Evolutionary conservation across 2,329 filamentous ascomycete species (phyloP).

Genomic region (Phoma sp.): DNA sequence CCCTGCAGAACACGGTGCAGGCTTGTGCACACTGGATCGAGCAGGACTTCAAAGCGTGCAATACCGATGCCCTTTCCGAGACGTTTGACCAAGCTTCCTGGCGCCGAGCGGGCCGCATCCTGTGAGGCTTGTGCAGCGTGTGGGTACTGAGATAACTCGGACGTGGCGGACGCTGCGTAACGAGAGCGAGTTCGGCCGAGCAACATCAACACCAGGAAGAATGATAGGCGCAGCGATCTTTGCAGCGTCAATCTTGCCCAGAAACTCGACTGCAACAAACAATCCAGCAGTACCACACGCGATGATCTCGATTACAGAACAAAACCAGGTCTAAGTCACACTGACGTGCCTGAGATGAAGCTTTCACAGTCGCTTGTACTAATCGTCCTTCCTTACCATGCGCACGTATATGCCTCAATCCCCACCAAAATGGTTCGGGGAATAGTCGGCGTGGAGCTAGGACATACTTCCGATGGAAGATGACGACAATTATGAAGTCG

Average conservation of each 20-base stretch:
- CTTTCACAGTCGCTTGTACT: not conserved
- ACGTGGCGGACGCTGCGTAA: not conserved
- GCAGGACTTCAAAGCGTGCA: no score
- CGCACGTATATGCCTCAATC: slow-evolving; percentile 4
- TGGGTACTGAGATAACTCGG: not conserved
- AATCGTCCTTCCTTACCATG: not conserved
- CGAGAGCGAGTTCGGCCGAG: slow-evolving; percentile 7
- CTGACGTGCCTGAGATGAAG: not conserved
- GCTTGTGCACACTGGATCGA: no score
- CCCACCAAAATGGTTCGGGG: slow-evolving; percentile 11
- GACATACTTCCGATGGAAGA: not conserved
- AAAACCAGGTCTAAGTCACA: not conserved
- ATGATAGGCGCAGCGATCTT: not conserved
- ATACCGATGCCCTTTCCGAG: no score
- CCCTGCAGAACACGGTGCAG: no score
- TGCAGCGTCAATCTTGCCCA: not conserved
- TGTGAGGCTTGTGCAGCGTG: not conserved
- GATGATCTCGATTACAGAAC: not conserved
- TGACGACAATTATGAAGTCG: not conserved
- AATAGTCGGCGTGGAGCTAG: slow-evolving; percentile 2
- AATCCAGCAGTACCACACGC: not conserved
- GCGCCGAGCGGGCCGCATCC: slow-evolving; percentile 9
- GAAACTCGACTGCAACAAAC: not conserved
- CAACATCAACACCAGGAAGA: not conserved
- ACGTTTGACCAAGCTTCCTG: slow-evolving; percentile 8